Conservation (phyloP, 495 filamentous ascomycete genomes). For the Penicillium crystallinum region DNA sequence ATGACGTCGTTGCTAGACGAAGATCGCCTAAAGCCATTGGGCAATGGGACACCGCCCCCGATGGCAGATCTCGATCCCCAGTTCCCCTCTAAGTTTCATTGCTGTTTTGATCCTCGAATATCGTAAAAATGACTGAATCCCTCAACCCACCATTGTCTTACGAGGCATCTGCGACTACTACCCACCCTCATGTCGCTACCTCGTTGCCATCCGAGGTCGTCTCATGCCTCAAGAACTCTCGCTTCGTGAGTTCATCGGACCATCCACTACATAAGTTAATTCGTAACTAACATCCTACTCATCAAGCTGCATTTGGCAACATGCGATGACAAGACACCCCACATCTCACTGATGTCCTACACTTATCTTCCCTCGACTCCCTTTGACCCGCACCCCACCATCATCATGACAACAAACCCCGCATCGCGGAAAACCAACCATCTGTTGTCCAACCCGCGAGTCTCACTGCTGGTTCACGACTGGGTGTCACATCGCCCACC, state of each 20-base stretch:
- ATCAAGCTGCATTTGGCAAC: slow-evolving; percentile 89
- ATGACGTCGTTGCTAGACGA: slow-evolving; percentile 1
- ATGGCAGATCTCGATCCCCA: slow-evolving; percentile 2
- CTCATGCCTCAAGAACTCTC: slow-evolving; percentile 85
- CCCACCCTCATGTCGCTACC: slow-evolving; percentile 60
- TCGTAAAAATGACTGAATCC: slow-evolving; percentile 37
- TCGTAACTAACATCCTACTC: not conserved
- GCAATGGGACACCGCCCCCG: slow-evolving; percentile 4
- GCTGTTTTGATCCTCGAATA: not conserved
- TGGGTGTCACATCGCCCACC: slow-evolving; percentile 95
- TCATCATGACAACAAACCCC: slow-evolving; percentile 92
- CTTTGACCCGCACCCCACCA: slow-evolving; percentile 63
- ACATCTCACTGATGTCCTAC: slow-evolving; percentile 98
- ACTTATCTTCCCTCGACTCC: slow-evolving; percentile 88
- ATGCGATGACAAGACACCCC: slow-evolving; percentile 72
- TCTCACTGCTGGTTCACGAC: slow-evolving; percentile 94
- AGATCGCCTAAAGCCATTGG: not conserved
- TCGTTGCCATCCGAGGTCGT: slow-evolving; percentile 79
- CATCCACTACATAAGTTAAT: not conserved
- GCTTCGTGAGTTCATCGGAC: slow-evolving; percentile 62
- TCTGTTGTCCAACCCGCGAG: slow-evolving; percentile 78
- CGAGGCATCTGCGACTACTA: slow-evolving; percentile 67
- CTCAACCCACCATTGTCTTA: slow-evolving; percentile 60
- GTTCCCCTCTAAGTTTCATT: not conserved
- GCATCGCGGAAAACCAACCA: slow-evolving; percentile 86